Evolutionary conservation across 2,329 filamentous ascomycete species (phyloP).

Genomic region (Volutella citrinella): DNA sequence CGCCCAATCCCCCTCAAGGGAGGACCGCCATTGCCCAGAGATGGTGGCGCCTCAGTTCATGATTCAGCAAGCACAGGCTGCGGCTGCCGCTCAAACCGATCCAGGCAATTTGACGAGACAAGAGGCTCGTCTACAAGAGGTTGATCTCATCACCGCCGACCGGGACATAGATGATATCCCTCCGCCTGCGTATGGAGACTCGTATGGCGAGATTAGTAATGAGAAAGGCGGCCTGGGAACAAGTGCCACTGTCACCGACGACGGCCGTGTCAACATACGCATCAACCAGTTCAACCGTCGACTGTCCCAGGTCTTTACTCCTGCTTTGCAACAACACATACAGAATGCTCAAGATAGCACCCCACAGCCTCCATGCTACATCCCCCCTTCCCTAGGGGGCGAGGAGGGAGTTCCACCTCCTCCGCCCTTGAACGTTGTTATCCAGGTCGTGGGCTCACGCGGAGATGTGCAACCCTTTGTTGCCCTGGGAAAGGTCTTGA

Average conservation of each 20-base stretch:
- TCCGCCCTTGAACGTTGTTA: conserved; percentile 30
- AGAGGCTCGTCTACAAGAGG: conserved; percentile 3
- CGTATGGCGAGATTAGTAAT: conserved; percentile 34
- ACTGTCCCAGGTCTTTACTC: too few species aligned
- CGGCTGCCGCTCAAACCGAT: conserved; percentile 1
- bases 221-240: conserved; percentile 33
- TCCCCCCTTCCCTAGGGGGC: too few species aligned
- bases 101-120: conserved; percentile 1
- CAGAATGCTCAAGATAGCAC: too few species aligned
- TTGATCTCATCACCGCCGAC: conserved; percentile 2
- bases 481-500: conserved; percentile 47
- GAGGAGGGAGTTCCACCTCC: too few species aligned
- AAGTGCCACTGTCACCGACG: conserved; percentile 26
- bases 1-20: too few species aligned
- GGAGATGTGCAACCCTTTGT: conserved; percentile 52
- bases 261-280: too few species aligned
- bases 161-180: conserved; percentile 18
- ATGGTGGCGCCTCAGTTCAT: conserved; percentile 1
- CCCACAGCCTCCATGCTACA: too few species aligned
- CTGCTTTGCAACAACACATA: too few species aligned
- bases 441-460: conserved; percentile 32
- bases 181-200: conserved; percentile 38
- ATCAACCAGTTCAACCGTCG: too few species aligned
- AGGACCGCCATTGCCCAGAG: too few species aligned
- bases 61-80: conserved; percentile 7